phyloP scores from a whole-genome alignment of 2,329 filamentous ascomycete genomes.

The Phyllosticta citribraziliensis region DNA sequence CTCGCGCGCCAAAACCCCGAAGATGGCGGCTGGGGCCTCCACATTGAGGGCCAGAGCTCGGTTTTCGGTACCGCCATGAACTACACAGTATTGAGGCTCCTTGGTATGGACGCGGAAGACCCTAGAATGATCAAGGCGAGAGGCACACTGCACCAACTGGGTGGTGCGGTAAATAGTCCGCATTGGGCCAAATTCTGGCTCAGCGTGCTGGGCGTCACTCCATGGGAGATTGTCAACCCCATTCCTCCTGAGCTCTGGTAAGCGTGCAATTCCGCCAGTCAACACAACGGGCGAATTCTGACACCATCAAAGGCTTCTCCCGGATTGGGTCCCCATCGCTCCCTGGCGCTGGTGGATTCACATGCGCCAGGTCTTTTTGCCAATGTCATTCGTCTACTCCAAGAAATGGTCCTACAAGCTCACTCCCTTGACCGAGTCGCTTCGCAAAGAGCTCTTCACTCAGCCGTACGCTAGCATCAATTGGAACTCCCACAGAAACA shows the following conservation, averaged over 20 bases:
- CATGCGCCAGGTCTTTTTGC: conserved; percentile 89
- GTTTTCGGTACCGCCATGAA: conserved; percentile 87
- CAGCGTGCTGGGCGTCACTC: conserved; percentile 66
- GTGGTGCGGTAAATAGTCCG: conserved; percentile 72
- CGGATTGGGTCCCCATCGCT: conserved; percentile 80
- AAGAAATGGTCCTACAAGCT: conserved; percentile 69
- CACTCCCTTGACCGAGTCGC: conserved; percentile 59
- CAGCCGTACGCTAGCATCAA: conserved; percentile 69
- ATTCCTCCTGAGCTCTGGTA: conserved; percentile 87
- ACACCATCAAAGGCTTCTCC: conserved; percentile 45
- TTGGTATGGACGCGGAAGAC: conserved; percentile 78
- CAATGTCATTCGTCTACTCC: conserved; percentile 86
- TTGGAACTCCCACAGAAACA: conserved; percentile 71
- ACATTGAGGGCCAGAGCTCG: conserved; percentile 87
- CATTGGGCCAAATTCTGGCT: conserved; percentile 99
- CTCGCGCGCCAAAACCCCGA: conserved; percentile 73
- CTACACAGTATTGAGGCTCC: conserved; percentile 68
- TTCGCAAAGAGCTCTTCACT: conserved; percentile 75
- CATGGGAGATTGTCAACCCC: conserved; percentile 92
- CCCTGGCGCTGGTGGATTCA: conserved; percentile 98
- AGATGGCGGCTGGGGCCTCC: conserved; percentile 94
- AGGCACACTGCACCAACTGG: conserved; percentile 70
- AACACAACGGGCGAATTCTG: neutral
- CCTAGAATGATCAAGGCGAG: conserved; percentile 78
- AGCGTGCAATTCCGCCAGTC: conserved; percentile 19